These are phyloP conservation scores for Cercospora canescens DNA, from an alignment of 2,329 filamentous ascomycete species.

Conservation along the genomic window DNA sequence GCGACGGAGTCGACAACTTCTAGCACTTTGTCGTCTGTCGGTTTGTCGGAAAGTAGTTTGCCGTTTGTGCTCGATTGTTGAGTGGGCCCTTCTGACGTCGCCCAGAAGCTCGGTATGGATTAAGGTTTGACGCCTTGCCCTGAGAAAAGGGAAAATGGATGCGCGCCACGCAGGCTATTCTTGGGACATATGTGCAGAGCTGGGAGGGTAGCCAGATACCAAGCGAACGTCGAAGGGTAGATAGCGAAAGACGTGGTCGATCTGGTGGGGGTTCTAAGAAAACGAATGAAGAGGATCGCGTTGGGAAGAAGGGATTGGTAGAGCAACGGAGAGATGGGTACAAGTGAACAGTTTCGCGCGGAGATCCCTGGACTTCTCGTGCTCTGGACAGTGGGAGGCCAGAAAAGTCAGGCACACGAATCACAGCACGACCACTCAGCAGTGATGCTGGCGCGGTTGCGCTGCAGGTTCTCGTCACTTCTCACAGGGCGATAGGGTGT, in stretches of 20 bases:
- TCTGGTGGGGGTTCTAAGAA: not conserved
- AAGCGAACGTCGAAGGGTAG: not conserved
- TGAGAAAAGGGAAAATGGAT: not conserved
- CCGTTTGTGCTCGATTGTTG: not conserved
- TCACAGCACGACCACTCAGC: not conserved
- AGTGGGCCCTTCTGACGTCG: slow-evolving; percentile 13
- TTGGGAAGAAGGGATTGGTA: not conserved
- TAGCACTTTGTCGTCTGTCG: slow-evolving; percentile 23
- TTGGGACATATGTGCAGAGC: not conserved
- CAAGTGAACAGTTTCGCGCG: not conserved
- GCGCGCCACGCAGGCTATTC: not conserved
- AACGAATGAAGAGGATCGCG: not conserved
- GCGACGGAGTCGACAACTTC: slow-evolving; percentile 10
- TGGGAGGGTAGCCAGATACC: too few species aligned
- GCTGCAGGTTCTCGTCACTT: not conserved
- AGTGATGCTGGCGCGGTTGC: not conserved
- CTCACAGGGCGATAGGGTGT: not conserved
- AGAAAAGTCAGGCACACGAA: not conserved
- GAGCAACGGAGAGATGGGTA: not conserved
- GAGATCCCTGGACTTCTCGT: not conserved
- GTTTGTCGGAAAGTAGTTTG: not conserved
- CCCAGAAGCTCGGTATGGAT: not conserved
- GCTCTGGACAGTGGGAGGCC: not conserved
- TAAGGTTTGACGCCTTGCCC: not conserved
- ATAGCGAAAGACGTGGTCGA: not conserved